Conservation (phyloP, 1,139 yeast genomes). For the Kurtzmaniella natalensis region DNA sequence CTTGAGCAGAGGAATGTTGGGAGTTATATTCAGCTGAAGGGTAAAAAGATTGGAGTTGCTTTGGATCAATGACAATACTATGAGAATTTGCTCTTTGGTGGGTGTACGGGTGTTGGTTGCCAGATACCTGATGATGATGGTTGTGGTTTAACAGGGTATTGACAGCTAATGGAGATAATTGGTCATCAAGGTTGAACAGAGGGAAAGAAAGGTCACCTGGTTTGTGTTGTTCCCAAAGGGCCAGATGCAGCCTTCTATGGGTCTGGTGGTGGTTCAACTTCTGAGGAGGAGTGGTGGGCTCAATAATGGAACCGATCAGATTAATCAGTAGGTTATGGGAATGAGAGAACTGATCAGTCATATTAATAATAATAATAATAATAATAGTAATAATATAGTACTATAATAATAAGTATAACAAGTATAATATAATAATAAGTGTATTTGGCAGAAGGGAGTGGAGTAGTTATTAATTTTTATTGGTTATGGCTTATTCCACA, state of each 20-base stretch:
- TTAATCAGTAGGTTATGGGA: conserved; percentile 35
- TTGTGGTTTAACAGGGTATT: background rate
- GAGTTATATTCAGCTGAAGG: too few relatives aligned
- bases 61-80: background rate
- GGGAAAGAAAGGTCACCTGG: conserved; percentile 1
- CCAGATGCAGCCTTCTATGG: conserved; percentile 9
- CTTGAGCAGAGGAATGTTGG: background rate
- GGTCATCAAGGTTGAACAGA: conserved; percentile 2
- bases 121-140: conserved; percentile 1
- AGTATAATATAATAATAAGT: too few relatives aligned
- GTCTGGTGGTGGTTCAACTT: conserved; percentile 5
- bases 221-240: conserved; percentile 13
- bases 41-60: background rate
- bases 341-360: conserved; percentile 13
- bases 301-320: conserved; percentile 32
- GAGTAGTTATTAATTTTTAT: too few relatives aligned
- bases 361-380: too few relatives aligned
- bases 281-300: conserved; percentile 40
- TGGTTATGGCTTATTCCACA: too few relatives aligned
- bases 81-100: too few relatives aligned
- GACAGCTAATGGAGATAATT: conserved; percentile 1
- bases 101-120: too few relatives aligned
- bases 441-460: too few relatives aligned
- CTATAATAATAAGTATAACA: too few relatives aligned
- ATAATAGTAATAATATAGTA: too few relatives aligned